phyloP scores from a whole-genome alignment of 495 filamentous ascomycete genomes.

The Penicillium alfredii region DNA sequence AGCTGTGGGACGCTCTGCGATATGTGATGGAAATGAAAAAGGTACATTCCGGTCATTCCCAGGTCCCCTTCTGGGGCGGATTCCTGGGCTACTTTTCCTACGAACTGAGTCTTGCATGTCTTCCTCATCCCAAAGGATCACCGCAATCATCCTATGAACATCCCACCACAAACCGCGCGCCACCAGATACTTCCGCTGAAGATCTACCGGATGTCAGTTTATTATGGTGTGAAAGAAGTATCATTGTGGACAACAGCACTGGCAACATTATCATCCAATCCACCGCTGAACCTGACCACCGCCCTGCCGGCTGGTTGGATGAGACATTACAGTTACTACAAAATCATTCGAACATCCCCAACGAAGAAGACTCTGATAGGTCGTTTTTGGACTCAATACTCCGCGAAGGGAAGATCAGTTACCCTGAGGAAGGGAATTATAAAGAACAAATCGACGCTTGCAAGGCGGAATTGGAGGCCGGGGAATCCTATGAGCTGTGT shows the following conservation, averaged over 20 bases:
- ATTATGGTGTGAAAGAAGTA: conserved; percentile 68
- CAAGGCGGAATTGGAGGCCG: conserved; percentile 64
- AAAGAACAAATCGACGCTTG: conserved; percentile 59
- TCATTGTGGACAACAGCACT: conserved; percentile 70
- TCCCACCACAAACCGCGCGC: not conserved
- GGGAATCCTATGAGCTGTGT: conserved; percentile 92
- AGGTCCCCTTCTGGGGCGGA: conserved; percentile 74
- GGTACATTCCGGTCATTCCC: conserved; percentile 34
- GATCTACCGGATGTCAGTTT: conserved; percentile 67
- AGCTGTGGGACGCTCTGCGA: conserved; percentile 39
- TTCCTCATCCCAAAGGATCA: conserved; percentile 29
- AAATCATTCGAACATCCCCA: not conserved
- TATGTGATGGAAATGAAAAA: conserved; percentile 51
- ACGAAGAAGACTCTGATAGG: conserved; percentile 10
- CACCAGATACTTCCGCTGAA: conserved; percentile 18
- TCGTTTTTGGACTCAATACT: conserved; percentile 31
- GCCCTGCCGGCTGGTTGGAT: conserved; percentile 35
- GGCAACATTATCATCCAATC: conserved; percentile 60
- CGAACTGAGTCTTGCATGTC: conserved; percentile 64
- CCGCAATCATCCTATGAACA: not conserved
- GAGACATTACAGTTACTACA: conserved; percentile 23
- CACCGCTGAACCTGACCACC: conserved; percentile 33
- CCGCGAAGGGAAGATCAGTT: conserved; percentile 21
- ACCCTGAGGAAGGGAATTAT: conserved; percentile 53
- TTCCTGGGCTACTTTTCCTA: conserved; percentile 89